phyloP scores from a whole-genome alignment of 1,284 basidiomycete species.

The Ganoderma multipileum region DNA sequence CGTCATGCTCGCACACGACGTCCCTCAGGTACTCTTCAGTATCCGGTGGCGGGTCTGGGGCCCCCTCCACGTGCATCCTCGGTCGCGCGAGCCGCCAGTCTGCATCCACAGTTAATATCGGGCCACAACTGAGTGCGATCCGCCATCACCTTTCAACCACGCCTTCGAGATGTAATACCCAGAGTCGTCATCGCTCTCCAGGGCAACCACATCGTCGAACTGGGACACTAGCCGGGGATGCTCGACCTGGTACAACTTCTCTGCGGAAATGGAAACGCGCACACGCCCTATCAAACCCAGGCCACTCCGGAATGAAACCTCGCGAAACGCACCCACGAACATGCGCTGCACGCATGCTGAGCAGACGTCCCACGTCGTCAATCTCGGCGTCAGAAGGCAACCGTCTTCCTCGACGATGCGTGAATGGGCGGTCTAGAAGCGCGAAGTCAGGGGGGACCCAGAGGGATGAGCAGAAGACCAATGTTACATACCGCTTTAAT shows the following conservation, averaged over 20 bases:
- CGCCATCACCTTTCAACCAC: slow-evolving; percentile 72
- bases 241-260: slow-evolving; percentile 68
- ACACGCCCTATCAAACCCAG: neutral
- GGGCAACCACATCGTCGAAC: slow-evolving; percentile 59
- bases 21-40: slow-evolving; percentile 59
- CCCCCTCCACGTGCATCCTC: slow-evolving; percentile 68
- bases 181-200: slow-evolving; percentile 46
- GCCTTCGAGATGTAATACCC: slow-evolving; percentile 78
- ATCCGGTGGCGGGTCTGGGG: slow-evolving; percentile 71
- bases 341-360: slow-evolving; percentile 58
- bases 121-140: neutral
- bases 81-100: slow-evolving; percentile 78
- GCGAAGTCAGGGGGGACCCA: slow-evolving; percentile 8
- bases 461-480: slow-evolving; percentile 1
- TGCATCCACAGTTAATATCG: slow-evolving; percentile 36
- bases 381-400: slow-evolving; percentile 54
- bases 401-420: slow-evolving; percentile 53
- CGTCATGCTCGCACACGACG: slow-evolving; percentile 74
- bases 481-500: slow-evolving; percentile 53
- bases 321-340: slow-evolving; percentile 64
- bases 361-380: slow-evolving; percentile 64
- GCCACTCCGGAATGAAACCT: neutral
- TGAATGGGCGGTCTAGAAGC: slow-evolving; percentile 53
- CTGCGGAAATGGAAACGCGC: slow-evolving; percentile 46
- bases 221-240: slow-evolving; percentile 65